Conservation (phyloP, 208 protist genomes). For the Wallacemonas collosoma region DNA sequence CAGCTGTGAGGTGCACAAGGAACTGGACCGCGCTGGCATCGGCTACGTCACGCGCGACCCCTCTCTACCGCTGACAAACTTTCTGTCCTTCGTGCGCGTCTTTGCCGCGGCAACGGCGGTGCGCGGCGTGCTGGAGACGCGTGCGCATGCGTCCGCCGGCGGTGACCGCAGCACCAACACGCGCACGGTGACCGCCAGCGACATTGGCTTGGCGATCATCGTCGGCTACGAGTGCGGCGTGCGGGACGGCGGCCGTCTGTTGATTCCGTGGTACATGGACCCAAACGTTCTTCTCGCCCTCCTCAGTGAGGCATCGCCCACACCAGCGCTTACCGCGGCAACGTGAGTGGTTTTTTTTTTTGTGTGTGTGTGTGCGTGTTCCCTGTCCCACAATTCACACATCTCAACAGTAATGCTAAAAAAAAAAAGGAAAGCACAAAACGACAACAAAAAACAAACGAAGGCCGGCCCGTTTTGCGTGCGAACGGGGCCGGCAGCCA, state of each 20-base stretch:
- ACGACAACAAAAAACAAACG: too few relatives aligned
- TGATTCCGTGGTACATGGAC: conserved; percentile 84
- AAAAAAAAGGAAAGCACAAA: not conserved
- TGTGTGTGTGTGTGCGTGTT: not conserved
- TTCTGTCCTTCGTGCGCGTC: conserved; percentile 74
- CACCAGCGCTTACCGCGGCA: not conserved
- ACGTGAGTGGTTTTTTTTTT: not conserved
- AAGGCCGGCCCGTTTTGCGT: too few relatives aligned
- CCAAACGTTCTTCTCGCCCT: conserved; percentile 62
- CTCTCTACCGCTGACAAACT: conserved; percentile 67
- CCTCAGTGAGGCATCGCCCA: conserved; percentile 24
- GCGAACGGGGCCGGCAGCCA: too few relatives aligned
- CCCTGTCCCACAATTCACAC: not conserved
- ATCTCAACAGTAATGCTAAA: not conserved
- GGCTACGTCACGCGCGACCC: conserved; percentile 75
- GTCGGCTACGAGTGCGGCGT: conserved; percentile 75
- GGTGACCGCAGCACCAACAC: not conserved
- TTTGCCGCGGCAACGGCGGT: conserved; percentile 59
- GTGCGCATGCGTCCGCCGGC: conserved; percentile 18
- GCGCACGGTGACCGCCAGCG: conserved; percentile 27
- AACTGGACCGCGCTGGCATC: conserved; percentile 54
- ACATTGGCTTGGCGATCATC: conserved; percentile 60
- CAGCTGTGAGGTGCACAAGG: conserved; percentile 46
- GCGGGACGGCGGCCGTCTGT: conserved; percentile 70
- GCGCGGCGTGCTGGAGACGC: conserved; percentile 44